These are phyloP conservation scores for Ustilago lituana DNA, from an alignment of 1,284 basidiomycete species.

Conservation along the genomic window DNA sequence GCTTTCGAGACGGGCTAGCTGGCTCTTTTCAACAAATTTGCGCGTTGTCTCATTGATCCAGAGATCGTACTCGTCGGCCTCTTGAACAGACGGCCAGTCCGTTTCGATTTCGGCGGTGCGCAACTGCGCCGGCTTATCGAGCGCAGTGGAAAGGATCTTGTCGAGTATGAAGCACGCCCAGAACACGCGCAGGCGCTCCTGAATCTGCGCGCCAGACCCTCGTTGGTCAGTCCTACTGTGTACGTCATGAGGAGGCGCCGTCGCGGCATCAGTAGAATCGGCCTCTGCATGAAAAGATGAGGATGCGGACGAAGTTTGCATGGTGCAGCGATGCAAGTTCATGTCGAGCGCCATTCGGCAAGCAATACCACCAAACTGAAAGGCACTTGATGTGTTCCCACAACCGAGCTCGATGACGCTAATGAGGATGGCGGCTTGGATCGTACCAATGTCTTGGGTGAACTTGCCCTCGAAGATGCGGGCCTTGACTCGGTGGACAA, in stretches of 20 bases:
- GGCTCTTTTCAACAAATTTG: slow-evolving; percentile 33
- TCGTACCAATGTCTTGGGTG: slow-evolving; percentile 26
- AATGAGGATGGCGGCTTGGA: slow-evolving; percentile 50
- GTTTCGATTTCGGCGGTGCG: slow-evolving; percentile 43
- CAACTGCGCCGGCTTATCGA: slow-evolving; percentile 47
- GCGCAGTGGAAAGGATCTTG: slow-evolving; percentile 52
- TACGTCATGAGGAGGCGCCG: not conserved
- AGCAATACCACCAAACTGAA: slow-evolving; percentile 50
- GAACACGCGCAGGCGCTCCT: slow-evolving; percentile 41
- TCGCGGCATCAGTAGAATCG: no score
- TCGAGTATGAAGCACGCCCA: slow-evolving; percentile 54
- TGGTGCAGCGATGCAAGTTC: slow-evolving; percentile 38
- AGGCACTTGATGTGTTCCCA: slow-evolving; percentile 44
- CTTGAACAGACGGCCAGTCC: slow-evolving; percentile 40
- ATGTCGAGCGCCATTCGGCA: slow-evolving; percentile 51
- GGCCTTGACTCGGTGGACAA: slow-evolving; percentile 37
- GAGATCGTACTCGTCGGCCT: slow-evolving; percentile 49
- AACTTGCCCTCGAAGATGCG: slow-evolving; percentile 48
- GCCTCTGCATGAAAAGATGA: no score
- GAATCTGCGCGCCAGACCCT: slow-evolving; percentile 10
- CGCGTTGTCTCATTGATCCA: slow-evolving; percentile 46
- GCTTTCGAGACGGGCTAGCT: slow-evolving; percentile 28
- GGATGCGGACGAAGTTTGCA: not conserved
- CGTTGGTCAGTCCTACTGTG: not conserved
- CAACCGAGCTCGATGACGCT: slow-evolving; percentile 45